Evolutionary conservation across 2,329 filamentous ascomycete genomes (phyloP), one percentile per base, ranked within the genome.

Genomic region (Xylaria sp.): DNA sequence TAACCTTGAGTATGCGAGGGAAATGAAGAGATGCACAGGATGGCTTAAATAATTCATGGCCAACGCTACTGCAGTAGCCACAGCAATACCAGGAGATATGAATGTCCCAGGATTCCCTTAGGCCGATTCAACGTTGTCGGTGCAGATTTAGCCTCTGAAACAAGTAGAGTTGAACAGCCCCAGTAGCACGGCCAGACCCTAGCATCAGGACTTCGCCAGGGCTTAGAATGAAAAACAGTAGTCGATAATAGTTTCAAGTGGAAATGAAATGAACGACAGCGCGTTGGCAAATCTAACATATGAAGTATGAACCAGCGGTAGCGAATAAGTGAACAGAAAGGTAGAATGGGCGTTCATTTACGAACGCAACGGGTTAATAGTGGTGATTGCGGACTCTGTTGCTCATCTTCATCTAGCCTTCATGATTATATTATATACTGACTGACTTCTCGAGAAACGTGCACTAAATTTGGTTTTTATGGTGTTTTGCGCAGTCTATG

Each of bases 41-140:
- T 33, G 1, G 31, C 7, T 70, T 72, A 72, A 66, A 71, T 71
- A 72, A 71, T 68, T 63, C 62, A 71, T 67, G 57, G 31, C 31
- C 15, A 54, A 54, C 10, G 31, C 51, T 23, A 20, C 51, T 54
- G 51, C 51, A 36, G 51, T 54, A 36, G 51, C 23, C 4, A 56
- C 51, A 9, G 28, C 28, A 46, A 38, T 51, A 54, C 64, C 28
- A 42, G 58, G 65, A 67, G 53, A 64, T 49, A 23, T 49, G 56
- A 36, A 61, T 66, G 61, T 60, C 42, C 61, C 61, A 40, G 42
- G 51, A 63, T 58, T 53, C 58, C 60, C 58, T 61, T 61, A 65
- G 66, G 49, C 67, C 64, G 63, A 71, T 69, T 62, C 69, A 66
- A 64, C 63, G 53, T 57, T 57, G 44, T 62, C 56, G 65, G 42